A percentile compares a stretch with the other conserved stretches of the same genome.
Evolutionary conservation across 2,329 filamentous ascomycete species (phyloP).

Genomic region (Penicillium sp.): DNA sequence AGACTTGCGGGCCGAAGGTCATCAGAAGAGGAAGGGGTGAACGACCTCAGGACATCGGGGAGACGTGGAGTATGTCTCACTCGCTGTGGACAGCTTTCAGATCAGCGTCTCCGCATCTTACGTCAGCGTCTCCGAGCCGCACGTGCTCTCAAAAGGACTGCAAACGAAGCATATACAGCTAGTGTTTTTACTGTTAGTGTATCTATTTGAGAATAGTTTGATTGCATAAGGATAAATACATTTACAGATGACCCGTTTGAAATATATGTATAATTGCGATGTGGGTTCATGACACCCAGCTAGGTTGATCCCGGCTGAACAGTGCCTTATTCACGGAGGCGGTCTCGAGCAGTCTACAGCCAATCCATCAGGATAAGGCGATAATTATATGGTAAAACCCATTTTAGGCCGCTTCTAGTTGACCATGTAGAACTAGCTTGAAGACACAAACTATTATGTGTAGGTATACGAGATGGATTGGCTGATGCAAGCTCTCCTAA

Average conservation of each 20-base stretch:
- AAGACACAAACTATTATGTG: background rate
- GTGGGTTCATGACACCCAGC: too few species aligned
- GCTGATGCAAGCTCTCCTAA: background rate
- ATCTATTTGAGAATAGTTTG: background rate
- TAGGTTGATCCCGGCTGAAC: too few species aligned
- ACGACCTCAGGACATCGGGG: constrained; percentile 8
- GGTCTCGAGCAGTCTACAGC: background rate
- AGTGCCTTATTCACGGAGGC: too few species aligned
- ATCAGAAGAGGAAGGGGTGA: constrained; percentile 19
- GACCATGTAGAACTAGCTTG: background rate
- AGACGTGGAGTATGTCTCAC: constrained; percentile 19
- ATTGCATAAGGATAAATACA: background rate
- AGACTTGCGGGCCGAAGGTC: constrained; percentile 24
- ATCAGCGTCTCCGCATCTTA: constrained; percentile 25
- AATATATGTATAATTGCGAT: background rate
- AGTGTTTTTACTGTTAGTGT: too few species aligned
- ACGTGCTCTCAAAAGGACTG: constrained; percentile 10
- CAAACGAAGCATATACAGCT: background rate
- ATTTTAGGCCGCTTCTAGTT: background rate
- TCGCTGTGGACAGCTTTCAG: constrained; percentile 25
- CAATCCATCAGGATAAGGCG: background rate
- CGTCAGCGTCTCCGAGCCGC: constrained; percentile 17
- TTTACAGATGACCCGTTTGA: background rate
- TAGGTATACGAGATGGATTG: background rate
- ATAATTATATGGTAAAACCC: background rate